Conservation (phyloP, 2,329 filamentous ascomycete species). For the Penicillium italicum region DNA sequence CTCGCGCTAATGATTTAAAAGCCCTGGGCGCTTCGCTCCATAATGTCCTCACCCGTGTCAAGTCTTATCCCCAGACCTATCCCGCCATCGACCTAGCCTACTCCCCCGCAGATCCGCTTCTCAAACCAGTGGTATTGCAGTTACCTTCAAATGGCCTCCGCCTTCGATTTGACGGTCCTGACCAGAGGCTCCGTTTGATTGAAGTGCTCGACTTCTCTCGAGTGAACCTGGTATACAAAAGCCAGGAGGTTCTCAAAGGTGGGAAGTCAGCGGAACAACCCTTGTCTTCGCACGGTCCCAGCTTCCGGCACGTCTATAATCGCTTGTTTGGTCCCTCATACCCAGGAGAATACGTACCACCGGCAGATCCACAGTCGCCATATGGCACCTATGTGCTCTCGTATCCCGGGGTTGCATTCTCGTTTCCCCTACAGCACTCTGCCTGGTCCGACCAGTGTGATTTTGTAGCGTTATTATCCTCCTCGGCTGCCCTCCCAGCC, state of each 20-base stretch:
- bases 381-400: slow-evolving; percentile 83
- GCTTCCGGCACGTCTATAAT: slow-evolving; percentile 87
- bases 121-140: slow-evolving; percentile 68
- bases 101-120: slow-evolving; percentile 69
- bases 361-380: slow-evolving; percentile 48
- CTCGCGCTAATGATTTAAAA: slow-evolving; percentile 41
- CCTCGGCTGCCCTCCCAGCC: slow-evolving; percentile 70
- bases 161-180: slow-evolving; percentile 86
- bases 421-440: slow-evolving; percentile 72
- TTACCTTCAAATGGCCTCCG: slow-evolving; percentile 84
- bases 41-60: slow-evolving; percentile 80
- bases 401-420: slow-evolving; percentile 91
- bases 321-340: slow-evolving; percentile 91
- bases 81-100: slow-evolving; percentile 80
- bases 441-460: slow-evolving; percentile 72
- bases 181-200: slow-evolving; percentile 85
- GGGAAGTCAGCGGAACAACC: slow-evolving; percentile 34
- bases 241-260: slow-evolving; percentile 69
- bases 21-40: slow-evolving; percentile 88
- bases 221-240: slow-evolving; percentile 76
- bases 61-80: slow-evolving; percentile 78
- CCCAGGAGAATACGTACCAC: slow-evolving; percentile 82
- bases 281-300: slow-evolving; percentile 57
- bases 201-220: slow-evolving; percentile 89
- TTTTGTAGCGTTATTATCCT: slow-evolving; percentile 80